Conservation (phyloP, 148 eudicot genomes). For the Dianthus caryophyllus region DNA sequence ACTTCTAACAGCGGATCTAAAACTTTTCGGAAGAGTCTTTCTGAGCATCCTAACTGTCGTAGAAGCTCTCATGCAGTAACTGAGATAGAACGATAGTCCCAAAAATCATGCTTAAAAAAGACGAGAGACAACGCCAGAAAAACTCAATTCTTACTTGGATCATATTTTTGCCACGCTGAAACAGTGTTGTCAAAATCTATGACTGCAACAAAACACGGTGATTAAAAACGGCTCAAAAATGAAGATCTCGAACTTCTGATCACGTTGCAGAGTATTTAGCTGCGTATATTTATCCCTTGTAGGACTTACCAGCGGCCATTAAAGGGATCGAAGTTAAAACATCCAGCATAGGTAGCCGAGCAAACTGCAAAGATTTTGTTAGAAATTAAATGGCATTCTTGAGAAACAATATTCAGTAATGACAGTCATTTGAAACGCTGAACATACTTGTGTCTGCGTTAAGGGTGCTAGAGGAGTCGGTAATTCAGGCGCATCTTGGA, state of each 20-base stretch:
- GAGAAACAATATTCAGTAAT: background rate
- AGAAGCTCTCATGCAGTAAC: slow-evolving; percentile 84
- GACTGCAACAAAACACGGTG: slow-evolving; percentile 36
- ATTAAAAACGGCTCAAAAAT: background rate
- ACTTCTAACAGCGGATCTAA: slow-evolving; percentile 63
- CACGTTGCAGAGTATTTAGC: background rate
- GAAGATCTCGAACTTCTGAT: background rate
- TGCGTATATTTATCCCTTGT: background rate
- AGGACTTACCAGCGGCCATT: slow-evolving; percentile 56
- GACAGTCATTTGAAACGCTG: slow-evolving; percentile 5
- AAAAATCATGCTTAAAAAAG: background rate
- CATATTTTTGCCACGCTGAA: slow-evolving; percentile 66
- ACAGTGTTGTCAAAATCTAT: slow-evolving; percentile 75
- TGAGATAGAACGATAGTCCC: slow-evolving; percentile 28
- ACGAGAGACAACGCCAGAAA: too few relatives aligned
- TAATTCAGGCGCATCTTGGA: slow-evolving; percentile 47
- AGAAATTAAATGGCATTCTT: slow-evolving; percentile 14
- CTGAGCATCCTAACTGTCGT: slow-evolving; percentile 69
- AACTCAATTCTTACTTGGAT: slow-evolving; percentile 41
- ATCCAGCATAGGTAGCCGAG: slow-evolving; percentile 52
- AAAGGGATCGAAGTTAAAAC: slow-evolving; percentile 55
- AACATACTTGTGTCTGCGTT: slow-evolving; percentile 46
- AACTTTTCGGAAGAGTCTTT: slow-evolving; percentile 45
- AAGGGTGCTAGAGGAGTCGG: slow-evolving; percentile 70
- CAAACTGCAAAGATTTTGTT: slow-evolving; percentile 40